Evolutionary conservation across 176 grass and related monocot genomes (phyloP), one percentile per base, ranked within the genome.

Genomic region (Elaeis guineensis): DNA sequence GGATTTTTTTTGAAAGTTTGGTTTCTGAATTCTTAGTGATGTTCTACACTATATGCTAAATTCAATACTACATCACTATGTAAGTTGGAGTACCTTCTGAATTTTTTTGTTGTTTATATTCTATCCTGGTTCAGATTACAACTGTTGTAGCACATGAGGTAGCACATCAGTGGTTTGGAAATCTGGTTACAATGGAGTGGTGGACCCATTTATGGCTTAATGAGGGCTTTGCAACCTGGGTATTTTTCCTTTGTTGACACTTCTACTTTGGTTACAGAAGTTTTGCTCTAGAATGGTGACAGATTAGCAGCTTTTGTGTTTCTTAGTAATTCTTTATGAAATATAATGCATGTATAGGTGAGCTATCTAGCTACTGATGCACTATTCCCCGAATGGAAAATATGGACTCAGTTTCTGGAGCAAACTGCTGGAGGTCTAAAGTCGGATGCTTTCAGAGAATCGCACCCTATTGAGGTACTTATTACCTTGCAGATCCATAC

Each of bases 161-260:
- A 62, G 92, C 92, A 68, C 92, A 97, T 57, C 92, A 91, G 12
- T 97, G 92, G 92, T 88, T 97, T 72, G 92, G 87, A 58, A 97
- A 97, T 82, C 86, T 97, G 49, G 92, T 97, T 50, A 97, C 92
- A 54, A 90, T 91, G 87, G 87, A 97, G 67, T 97, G 92, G 92
- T 97, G 92, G 92, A 91, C 87, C 16, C 87, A 97, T 35, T 75
- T 97, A 57, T 97, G 92, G 92, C 84, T 97, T 54, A 97, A 97
- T 25, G 92, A 97, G 57, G 92, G 87, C 52, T 97, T 97, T 75
- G 92, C 92, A 1, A 97, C 92, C 58, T 90, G 92, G 92, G 92
- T 97, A 91, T 29, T 30, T 30, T 54, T 30, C 29, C 17, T 59
- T 12, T 17, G 3, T 19, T 30, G 29, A 30, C 29, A 30, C 28